These are phyloP conservation scores for Zalaria obscura DNA, from an alignment of 2,329 filamentous ascomycete genomes.

Conservation along the genomic window DNA sequence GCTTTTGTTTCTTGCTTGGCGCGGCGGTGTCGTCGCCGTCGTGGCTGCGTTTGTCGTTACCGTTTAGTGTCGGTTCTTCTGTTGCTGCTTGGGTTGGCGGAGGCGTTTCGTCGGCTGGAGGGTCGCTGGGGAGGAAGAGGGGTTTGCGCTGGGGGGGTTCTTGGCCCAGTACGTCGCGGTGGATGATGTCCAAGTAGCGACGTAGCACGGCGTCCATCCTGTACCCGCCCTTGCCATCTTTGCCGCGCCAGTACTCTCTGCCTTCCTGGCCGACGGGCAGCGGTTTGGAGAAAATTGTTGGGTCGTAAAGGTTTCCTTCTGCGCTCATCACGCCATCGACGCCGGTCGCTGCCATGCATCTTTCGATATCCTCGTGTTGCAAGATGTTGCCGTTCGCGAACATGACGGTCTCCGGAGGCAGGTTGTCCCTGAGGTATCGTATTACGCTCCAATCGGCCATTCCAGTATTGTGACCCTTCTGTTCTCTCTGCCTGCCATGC, in stretches of 20 bases:
- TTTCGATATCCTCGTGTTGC: conserved; percentile 60
- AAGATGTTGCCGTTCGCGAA: conserved; percentile 96
- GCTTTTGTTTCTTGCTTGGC: conserved; percentile 28
- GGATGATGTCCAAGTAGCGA: conserved; percentile 81
- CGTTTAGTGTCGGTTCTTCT: conserved; percentile 4
- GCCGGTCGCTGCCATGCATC: conserved; percentile 68
- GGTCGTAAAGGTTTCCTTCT: conserved; percentile 88
- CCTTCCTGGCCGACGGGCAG: conserved; percentile 52
- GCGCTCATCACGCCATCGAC: conserved; percentile 93
- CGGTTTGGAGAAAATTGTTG: conserved; percentile 63
- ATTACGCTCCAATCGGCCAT: conserved; percentile 86
- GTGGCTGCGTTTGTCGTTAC: conserved; percentile 24
- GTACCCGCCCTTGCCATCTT: conserved; percentile 68
- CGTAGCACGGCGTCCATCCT: conserved; percentile 77
- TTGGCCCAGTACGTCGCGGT: conserved; percentile 56
- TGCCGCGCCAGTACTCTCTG: conserved; percentile 75
- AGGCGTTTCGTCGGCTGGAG: conserved; percentile 19
- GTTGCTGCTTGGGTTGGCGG: neutral
- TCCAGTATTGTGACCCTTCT: conserved; percentile 92
- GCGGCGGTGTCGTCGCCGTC: conserved; percentile 27
- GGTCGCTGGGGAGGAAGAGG: conserved; percentile 53
- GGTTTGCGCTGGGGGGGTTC: conserved; percentile 54
- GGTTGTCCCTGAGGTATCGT: conserved; percentile 63
- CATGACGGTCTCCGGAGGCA: conserved; percentile 78
- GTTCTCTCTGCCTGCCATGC: conserved; percentile 75